phyloP scores from a whole-genome alignment of 2,329 filamentous ascomycete genomes.

The Aspergillus fijiensis region DNA sequence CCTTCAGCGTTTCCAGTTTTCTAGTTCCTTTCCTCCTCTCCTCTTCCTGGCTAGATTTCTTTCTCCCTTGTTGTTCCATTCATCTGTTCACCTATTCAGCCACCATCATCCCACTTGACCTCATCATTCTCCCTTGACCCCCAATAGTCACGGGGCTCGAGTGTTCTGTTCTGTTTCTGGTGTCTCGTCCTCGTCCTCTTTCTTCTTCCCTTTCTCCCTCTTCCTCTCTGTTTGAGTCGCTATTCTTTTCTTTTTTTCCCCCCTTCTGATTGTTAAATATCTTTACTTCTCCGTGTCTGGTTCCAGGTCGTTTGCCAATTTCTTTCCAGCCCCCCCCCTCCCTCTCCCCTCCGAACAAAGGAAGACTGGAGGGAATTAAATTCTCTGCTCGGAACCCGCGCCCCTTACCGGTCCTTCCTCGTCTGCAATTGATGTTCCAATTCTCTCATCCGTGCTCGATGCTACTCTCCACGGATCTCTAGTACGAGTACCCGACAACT shows the following conservation, averaged over 20 bases:
- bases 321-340: no score
- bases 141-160: slow-evolving; percentile 17
- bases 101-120: slow-evolving; percentile 14
- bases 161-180: slow-evolving; percentile 16
- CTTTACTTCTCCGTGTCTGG: slow-evolving; percentile 3
- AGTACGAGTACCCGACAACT: slow-evolving; percentile 9
- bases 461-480: slow-evolving; percentile 14
- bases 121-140: slow-evolving; percentile 12
- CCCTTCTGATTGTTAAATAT: neutral
- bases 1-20: neutral
- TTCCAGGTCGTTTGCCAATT: neutral
- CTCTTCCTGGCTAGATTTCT: neutral
- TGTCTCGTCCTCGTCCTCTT: slow-evolving; percentile 16
- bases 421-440: slow-evolving; percentile 16
- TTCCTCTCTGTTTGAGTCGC: slow-evolving; percentile 21
- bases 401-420: slow-evolving; percentile 6
- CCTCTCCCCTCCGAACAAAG: slow-evolving; percentile 8
- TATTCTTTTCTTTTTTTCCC: slow-evolving; percentile 12
- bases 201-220: slow-evolving; percentile 28
- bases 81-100: neutral
- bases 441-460: slow-evolving; percentile 13
- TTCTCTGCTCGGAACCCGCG: neutral
- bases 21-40: neutral
- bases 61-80: neutral
- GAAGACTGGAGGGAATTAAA: slow-evolving; percentile 8